phyloP scores from a whole-genome alignment of 2,329 filamentous ascomycete species.

The Arthrinium puccinioides region DNA sequence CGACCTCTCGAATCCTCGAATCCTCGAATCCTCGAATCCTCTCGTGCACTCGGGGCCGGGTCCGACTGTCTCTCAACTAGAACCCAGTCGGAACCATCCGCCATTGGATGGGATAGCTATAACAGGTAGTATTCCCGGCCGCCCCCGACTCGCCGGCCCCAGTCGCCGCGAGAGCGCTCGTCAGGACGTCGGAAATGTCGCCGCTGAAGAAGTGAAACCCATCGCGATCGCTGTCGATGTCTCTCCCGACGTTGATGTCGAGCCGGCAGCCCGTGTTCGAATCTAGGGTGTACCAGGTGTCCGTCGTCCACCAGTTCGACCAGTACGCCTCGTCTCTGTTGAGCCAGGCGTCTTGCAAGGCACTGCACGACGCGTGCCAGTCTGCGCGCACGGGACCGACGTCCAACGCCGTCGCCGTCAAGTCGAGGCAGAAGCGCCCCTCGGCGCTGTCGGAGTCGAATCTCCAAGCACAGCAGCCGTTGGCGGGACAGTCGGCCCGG shows the following conservation, averaged over 20 bases:
- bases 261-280: background rate
- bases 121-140: background rate
- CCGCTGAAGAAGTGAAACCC: background rate
- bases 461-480: constrained; percentile 1
- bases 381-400: background rate
- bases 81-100: constrained; percentile 1
- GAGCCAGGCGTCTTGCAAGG: background rate
- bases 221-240: background rate
- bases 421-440: background rate
- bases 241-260: background rate
- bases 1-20: too few species aligned
- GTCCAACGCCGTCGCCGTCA: background rate
- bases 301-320: background rate
- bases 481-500: background rate
- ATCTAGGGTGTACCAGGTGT: background rate
- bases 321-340: background rate
- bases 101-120: constrained; percentile 1
- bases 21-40: too few species aligned
- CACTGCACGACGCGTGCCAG: too few species aligned
- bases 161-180: background rate
- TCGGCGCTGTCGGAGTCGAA: background rate
- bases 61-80: too few species aligned
- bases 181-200: background rate
- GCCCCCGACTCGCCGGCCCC: background rate
- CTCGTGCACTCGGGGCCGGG: too few species aligned